Evolutionary conservation across 2,329 filamentous ascomycete species (phyloP).

Genomic region (Fusarium buharicum): DNA sequence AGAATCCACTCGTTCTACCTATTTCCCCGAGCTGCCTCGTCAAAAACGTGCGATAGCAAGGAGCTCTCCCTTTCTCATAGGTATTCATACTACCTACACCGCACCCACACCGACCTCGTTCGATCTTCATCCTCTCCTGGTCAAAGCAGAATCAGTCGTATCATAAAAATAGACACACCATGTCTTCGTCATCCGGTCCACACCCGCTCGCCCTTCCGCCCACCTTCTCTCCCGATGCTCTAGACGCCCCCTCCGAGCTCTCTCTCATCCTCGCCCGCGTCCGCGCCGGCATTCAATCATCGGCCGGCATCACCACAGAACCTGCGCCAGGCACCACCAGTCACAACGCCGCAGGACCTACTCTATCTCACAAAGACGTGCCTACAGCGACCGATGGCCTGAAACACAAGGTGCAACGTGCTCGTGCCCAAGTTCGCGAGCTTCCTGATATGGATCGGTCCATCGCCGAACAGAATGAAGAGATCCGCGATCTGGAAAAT

Average conservation of each 20-base stretch:
- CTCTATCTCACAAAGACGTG: slow-evolving; percentile 75
- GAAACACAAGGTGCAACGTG: slow-evolving; percentile 85
- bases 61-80: slow-evolving; percentile 7
- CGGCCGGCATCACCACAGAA: slow-evolving; percentile 53
- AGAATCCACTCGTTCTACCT: slow-evolving; percentile 28
- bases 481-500: slow-evolving; percentile 74
- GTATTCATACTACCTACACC: slow-evolving; percentile 26
- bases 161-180: slow-evolving; percentile 25
- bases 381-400: slow-evolving; percentile 80
- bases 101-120: slow-evolving; percentile 30
- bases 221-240: slow-evolving; percentile 80
- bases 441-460: slow-evolving; percentile 77
- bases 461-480: slow-evolving; percentile 74
- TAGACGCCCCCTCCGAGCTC: slow-evolving; percentile 87
- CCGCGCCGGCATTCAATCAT: slow-evolving; percentile 60
- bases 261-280: slow-evolving; percentile 81
- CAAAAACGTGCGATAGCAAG: slow-evolving; percentile 8
- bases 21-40: slow-evolving; percentile 24
- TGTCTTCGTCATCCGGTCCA: slow-evolving; percentile 48
- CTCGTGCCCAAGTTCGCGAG: slow-evolving; percentile 71
- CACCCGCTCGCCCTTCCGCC: slow-evolving; percentile 65
- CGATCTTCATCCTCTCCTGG: slow-evolving; percentile 22
- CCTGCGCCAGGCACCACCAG: slow-evolving; percentile 52
- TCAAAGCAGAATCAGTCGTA: slow-evolving; percentile 18
- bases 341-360: slow-evolving; percentile 49